Base-by-base conservation (phyloP, 441 rosid species). In the Pelargonium exstipulatum region DNA sequence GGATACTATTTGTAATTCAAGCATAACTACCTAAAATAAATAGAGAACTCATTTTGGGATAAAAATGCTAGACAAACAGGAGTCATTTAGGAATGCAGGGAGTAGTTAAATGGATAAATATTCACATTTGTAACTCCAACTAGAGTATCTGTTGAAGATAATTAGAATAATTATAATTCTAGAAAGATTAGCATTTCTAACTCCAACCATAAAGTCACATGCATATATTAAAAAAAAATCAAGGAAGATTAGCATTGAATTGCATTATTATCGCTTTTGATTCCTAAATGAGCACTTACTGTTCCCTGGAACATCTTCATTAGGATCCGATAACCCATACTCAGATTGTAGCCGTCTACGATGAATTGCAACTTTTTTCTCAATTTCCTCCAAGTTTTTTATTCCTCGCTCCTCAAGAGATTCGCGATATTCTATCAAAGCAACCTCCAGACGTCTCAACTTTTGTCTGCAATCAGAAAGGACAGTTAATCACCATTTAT, bases 361-460 rank as follows among this genome's bases (percentile, higher is more conserved):
- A 65, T 85, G 87, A 70, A 76, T 69, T 72, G 90, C 84, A 68
- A 96, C 93, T 85, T 88, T 90, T 71, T 80, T 88, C 83, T 93
- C 99, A 45, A 93, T 89, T 85, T 96, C 99, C 75, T 88, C 98
- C 0, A 82, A 61, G 76, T 70, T 90, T 83, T 85, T 93, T 62
- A 88, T 79, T 71, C 98, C 99, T 42, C 83, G 88, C 66, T 96
- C 99, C 80, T 96, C 98, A 0, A 96, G 92, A 65, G 92, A 85
- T 84, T 91, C 99, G 32, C 96, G 93, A 75, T 93, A 96, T 74
- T 92, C 99, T 74, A 95, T 95, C 81, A 92, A 78, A 82, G 94
- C 89, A 77, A 86, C 98, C 80, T 96, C 99, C 66, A 96, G 75
- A 37, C 91, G 87, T 79, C 98, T 88, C 82, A 84, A 76, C 83